A percentile compares a stretch with the other conserved stretches of the same genome.
Evolutionary conservation across 768 basidiomycete genomes (phyloP).

Genomic region (Boletus sensibilis): DNA sequence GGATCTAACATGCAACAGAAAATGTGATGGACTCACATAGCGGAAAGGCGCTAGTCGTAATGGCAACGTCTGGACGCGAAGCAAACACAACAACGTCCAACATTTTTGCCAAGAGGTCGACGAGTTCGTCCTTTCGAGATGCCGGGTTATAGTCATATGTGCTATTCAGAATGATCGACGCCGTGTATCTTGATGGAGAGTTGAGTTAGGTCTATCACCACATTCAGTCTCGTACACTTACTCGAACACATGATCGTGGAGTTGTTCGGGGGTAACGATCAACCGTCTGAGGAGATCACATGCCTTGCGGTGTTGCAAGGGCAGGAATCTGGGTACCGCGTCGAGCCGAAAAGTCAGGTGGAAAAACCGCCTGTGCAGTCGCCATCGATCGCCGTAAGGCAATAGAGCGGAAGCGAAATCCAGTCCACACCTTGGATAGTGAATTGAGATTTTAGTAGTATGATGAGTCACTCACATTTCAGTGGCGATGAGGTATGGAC

Average conservation of each 20-base stretch:
- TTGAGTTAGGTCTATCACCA: too few relatives aligned
- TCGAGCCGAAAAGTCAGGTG: constrained; percentile 7
- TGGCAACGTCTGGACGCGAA: not conserved
- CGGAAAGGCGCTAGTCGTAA: not conserved
- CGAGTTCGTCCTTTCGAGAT: constrained; percentile 1
- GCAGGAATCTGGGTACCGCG: not conserved
- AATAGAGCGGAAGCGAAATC: not conserved
- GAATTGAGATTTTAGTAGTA: not conserved
- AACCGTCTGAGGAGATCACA: constrained; percentile 2
- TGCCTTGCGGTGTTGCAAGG: not conserved
- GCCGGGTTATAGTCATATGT: constrained; percentile 1
- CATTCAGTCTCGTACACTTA: not conserved
- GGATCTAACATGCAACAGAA: not conserved
- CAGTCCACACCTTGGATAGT: not conserved
- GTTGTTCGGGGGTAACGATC: not conserved
- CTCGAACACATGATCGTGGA: constrained; percentile 2
- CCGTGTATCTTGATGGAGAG: not conserved
- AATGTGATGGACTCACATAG: constrained; percentile 2
- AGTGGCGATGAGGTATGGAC: not conserved
- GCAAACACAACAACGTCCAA: not conserved
- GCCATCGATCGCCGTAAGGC: constrained; percentile 10
- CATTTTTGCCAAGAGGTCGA: not conserved
- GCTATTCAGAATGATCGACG: not conserved
- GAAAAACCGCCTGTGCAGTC: constrained; percentile 11
- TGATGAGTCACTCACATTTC: not conserved